phyloP scores from a whole-genome alignment of 1,284 basidiomycete genomes.

The Termitomyces sp. region DNA sequence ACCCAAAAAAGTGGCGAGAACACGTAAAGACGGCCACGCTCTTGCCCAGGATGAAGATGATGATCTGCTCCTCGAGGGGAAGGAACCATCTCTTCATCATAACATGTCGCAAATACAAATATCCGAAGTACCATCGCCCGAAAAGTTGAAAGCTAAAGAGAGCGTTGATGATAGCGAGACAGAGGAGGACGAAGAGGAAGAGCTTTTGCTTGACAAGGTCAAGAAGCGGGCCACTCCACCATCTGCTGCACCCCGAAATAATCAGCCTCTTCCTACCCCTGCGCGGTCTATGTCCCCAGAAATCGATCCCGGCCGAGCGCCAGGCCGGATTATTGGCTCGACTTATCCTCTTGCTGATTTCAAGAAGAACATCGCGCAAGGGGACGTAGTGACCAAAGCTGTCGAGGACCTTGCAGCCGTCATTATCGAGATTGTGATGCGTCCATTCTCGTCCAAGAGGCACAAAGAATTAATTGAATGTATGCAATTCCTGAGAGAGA shows the following conservation, averaged over 20 bases:
- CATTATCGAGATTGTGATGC: conserved; percentile 63
- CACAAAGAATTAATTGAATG: conserved; percentile 69
- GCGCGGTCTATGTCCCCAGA: conserved; percentile 45
- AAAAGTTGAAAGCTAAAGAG: conserved; percentile 22
- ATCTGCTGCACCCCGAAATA: conserved; percentile 17
- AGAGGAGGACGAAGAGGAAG: conserved; percentile 30
- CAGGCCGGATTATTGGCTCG: conserved; percentile 67
- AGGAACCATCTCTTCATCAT: conserved; percentile 28
- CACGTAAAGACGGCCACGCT: conserved; percentile 55
- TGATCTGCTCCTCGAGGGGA: conserved; percentile 53
- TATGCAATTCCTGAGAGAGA: conserved; percentile 59
- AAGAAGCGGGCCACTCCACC: conserved; percentile 20
- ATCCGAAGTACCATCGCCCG: conserved; percentile 8
- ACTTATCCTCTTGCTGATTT: conserved; percentile 76
- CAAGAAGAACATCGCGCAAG: conserved; percentile 57
- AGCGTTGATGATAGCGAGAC: conserved; percentile 38
- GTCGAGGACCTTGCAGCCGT: conserved; percentile 73
- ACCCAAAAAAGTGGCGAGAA: conserved; percentile 46
- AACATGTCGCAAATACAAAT: conserved; percentile 18
- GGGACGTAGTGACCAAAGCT: conserved; percentile 78
- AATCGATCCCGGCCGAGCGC: conserved; percentile 49
- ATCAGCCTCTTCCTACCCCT: conserved; percentile 40
- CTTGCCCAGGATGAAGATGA: conserved; percentile 61
- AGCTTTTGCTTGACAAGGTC: conserved; percentile 22
- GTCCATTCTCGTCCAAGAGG: conserved; percentile 65